Evolutionary conservation across 768 basidiomycete genomes (phyloP), one percentile per base, ranked within the genome.

Genomic region (Leccinum ochraceum): DNA sequence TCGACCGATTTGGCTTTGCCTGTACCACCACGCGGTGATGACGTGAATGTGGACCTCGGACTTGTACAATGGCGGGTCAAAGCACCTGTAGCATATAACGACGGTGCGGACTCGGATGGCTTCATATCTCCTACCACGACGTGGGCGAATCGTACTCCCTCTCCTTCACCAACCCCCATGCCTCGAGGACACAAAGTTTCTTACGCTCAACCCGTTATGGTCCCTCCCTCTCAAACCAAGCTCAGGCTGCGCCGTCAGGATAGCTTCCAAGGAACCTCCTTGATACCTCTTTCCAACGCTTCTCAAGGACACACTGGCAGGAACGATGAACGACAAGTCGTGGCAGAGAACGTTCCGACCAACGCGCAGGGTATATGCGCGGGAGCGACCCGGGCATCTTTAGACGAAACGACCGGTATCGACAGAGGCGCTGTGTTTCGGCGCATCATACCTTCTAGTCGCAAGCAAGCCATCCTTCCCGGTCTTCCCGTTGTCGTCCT

Each of bases 331-430:
- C 44, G 4, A 17, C 48, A 6, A 17, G 16, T 36, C 20, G n/a
- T 26, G 20, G 46, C 42, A 26, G 39, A 52, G 14, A 11, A 10
- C 13, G 5, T 60, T 24, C 30, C 30, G 14, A 14, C 11, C 36
- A 13, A 39, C 14, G 36, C 3, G 8, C 39, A 51, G 52, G 57
- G 55, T 69, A 34, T 62, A 63, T 69, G 63, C 63, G 48, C 32
- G 2, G 42, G 42, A 8, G 17, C 39, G 39, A 3, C 39, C 39
- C 16, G 17, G 16, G 17, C 0, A 9, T 17, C 8, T 14, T 9
- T 20, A 17, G 56, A 55, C 20, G 13, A 56, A 26, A 3, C 54
- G 1, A 59, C 7, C 32, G 1, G 42, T 2, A 20, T 37, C 57
- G 17, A 55, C 53, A 14, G 30, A 36, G 10, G 13, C n/a, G n/a